phyloP scores from a whole-genome alignment of 2,329 filamentous ascomycete species.

The Tolypocladium cylindrosporum region DNA sequence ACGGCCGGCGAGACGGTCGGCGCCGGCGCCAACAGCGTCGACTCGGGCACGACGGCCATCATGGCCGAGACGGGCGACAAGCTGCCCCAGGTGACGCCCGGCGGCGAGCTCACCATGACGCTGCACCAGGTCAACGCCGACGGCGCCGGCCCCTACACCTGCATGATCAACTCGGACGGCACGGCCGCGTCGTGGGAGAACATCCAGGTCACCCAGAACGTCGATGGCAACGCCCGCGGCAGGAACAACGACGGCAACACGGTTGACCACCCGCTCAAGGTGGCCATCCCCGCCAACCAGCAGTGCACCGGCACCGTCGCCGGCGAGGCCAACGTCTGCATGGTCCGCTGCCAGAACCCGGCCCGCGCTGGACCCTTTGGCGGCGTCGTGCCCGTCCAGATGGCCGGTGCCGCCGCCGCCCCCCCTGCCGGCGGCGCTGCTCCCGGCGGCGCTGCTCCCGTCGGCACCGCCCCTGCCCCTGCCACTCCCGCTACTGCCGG shows the following conservation, averaged over 20 bases:
- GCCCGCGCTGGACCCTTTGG: slow-evolving; percentile 53
- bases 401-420: background rate
- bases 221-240: slow-evolving; percentile 23
- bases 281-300: slow-evolving; percentile 43
- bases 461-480: background rate
- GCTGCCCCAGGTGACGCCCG: slow-evolving; percentile 49
- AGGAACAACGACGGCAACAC: slow-evolving; percentile 32
- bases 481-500: background rate
- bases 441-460: background rate
- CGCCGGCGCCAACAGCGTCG: slow-evolving; percentile 44
- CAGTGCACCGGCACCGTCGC: slow-evolving; percentile 50
- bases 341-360: slow-evolving; percentile 52
- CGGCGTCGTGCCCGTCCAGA: slow-evolving; percentile 33
- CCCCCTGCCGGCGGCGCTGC: no score
- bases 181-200: slow-evolving; percentile 42
- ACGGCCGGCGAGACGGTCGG: slow-evolving; percentile 49
- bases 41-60: slow-evolving; percentile 46
- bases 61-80: slow-evolving; percentile 44
- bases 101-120: slow-evolving; percentile 49
- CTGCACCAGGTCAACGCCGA: slow-evolving; percentile 60
- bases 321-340: slow-evolving; percentile 49
- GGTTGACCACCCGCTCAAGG: slow-evolving; percentile 42
- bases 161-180: slow-evolving; percentile 53
- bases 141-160: slow-evolving; percentile 55
- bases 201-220: slow-evolving; percentile 39